Base-by-base conservation (phyloP, 305 asterid species). In the Andrographis paniculata region DNA sequence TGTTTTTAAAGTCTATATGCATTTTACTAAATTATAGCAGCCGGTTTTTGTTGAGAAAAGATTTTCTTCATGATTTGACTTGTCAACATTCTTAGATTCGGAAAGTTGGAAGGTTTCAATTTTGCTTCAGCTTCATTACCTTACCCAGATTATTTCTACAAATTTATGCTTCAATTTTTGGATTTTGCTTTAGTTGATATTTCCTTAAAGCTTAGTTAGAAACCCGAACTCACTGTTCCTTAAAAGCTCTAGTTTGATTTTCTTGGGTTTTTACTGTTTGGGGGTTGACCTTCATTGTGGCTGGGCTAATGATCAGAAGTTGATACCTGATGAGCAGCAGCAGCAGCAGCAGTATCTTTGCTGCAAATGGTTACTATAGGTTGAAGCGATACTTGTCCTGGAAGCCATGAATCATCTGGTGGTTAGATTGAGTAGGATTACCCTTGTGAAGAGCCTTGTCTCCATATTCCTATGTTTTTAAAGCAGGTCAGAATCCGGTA, bases 241-340 rank as follows among this genome's bases (percentile, higher is more conserved):
- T 58, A 9, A 40, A 58, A 14, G 9, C 10, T 57, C 40, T 40
- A 45, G 42, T 31, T 50, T 8, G 20, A 42, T 12, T 43, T n/a
- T 52, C 27, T 28, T 41, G 14, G 31, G 30, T 42, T 14, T 21
- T 22, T 35, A 33, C 14, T 41, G 11, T 45, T 20, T 37, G 48
- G 57, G 48, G 61, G 44, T 11, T 33, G 8, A 33, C 38, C 12
- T 7, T 33, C n/a, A 9, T 33, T 2, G 11, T 2, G 8, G n/a
- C n/a, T 33, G n/a, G 38, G 38, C n/a, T 33, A 13, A n/a, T 50
- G 50, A 37, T 35, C 33, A 35, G 48, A 52, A 59, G 67, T 47
- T 20, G 56, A 48, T 52, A 50, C 59, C 7, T 21, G 61, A 52
- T 24, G 71, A 2, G 14, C 14, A 37, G 42, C 17, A 52, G 22